Evolutionary conservation across 2,329 filamentous ascomycete genomes (phyloP), one percentile per base, ranked within the genome.

Genomic region (Trichoderma sp.): DNA sequence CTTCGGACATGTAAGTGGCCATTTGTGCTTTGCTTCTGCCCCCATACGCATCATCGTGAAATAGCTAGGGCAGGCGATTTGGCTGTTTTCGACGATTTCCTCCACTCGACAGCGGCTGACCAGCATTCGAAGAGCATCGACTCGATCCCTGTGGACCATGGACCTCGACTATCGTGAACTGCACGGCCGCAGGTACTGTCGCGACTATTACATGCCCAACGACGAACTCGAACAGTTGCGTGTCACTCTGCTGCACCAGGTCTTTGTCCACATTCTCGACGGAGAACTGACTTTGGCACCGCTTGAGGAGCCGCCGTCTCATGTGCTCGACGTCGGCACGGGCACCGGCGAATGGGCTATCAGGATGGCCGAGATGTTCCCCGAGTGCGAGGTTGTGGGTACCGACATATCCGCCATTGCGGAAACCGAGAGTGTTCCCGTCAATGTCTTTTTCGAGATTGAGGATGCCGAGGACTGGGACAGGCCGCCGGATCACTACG

Each of bases 151-250:
- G 57, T 81, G 79, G 71, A 80, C 79, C 47, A 74, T 77, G 65
- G 81, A 83, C 67, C 78, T 89, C 39, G 82, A 86, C 71, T 83
- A 84, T 68, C 78, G 85, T 63, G 78, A 83, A 67, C 86, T 89
- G 67, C 83, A 90, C 74, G 85, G 82, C 50, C 84, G 88, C 24
- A 81, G 88, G 68, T 88, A 87, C 72, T 87, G 88, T 71, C 79
- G 83, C 41, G 80, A 81, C 41, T 90, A 89, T 71, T 86, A 81
- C 73, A 87, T 89, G 81, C 88, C 88, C 15, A 89, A 88, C 73
- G 88, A 90, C 70, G 84, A 88, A 52, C 76, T 81, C 52, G 88
- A 90, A 71, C 86, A 89, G 73, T 85, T 85, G 52, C 84, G 88
- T 48, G 74, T 88, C 58, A 82, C 84, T 65, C 79, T 90, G 60